These are phyloP conservation scores for Echeveria elegans DNA, from an alignment of 164 flowering plant genomes.

Conservation along the genomic window DNA sequence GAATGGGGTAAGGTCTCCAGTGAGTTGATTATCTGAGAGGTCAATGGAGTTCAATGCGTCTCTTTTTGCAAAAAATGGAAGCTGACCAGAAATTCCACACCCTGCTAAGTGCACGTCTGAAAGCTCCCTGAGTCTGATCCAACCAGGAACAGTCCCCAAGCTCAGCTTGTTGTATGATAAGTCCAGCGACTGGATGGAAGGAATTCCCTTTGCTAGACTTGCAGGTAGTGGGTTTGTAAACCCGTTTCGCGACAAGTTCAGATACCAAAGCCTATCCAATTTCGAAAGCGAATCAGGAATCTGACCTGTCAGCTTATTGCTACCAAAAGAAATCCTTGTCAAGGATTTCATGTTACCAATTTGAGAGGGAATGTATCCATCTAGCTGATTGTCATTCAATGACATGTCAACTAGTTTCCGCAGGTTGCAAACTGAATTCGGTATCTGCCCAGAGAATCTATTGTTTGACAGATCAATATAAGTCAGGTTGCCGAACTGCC, in stretches of 20 bases:
- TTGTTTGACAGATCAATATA: slow-evolving; percentile 63
- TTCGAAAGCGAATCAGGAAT: slow-evolving; percentile 61
- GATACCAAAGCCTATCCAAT: slow-evolving; percentile 58
- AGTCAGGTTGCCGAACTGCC: slow-evolving; percentile 46
- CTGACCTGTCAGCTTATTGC: slow-evolving; percentile 51
- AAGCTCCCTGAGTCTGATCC: slow-evolving; percentile 60
- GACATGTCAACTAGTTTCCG: slow-evolving; percentile 43
- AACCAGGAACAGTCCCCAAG: slow-evolving; percentile 58
- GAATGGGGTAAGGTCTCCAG: slow-evolving; percentile 37
- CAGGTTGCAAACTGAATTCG: slow-evolving; percentile 47
- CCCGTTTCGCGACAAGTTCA: slow-evolving; percentile 68
- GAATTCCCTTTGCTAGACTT: slow-evolving; percentile 40
- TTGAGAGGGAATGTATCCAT: slow-evolving; percentile 60
- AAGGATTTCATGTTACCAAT: slow-evolving; percentile 56
- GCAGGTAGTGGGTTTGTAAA: slow-evolving; percentile 55
- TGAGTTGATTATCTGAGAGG: slow-evolving; percentile 60
- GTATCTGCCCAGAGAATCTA: slow-evolving; percentile 60
- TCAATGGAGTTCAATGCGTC: slow-evolving; percentile 57
- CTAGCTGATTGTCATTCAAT: slow-evolving; percentile 50
- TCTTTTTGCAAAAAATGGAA: slow-evolving; percentile 54
- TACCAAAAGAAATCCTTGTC: slow-evolving; percentile 41
- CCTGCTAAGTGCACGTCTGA: slow-evolving; percentile 69
- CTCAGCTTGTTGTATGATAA: slow-evolving; percentile 69
- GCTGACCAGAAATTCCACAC: slow-evolving; percentile 54
- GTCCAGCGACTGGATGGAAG: slow-evolving; percentile 66